These are phyloP conservation scores for Coccomyxa sp. DNA, from an alignment of 139 green algal species.

Conservation along the genomic window DNA sequence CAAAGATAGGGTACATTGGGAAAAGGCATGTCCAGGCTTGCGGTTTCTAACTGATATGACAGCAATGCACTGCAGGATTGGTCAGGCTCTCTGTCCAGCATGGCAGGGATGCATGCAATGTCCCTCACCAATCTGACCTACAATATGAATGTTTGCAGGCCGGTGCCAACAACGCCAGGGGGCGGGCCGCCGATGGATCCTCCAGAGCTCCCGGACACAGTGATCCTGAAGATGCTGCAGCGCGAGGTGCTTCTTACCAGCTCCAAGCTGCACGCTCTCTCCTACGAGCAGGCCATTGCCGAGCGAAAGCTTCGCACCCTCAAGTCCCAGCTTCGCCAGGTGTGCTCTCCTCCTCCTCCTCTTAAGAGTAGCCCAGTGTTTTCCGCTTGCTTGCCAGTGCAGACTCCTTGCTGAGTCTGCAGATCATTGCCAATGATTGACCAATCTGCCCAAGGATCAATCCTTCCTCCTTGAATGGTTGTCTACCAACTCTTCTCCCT, in stretches of 20 bases:
- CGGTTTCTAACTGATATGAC: too few species aligned
- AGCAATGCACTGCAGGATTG: too few species aligned
- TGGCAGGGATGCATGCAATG: background rate
- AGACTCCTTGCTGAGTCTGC: too few species aligned
- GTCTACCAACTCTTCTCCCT: too few species aligned
- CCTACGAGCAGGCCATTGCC: constrained; percentile 53
- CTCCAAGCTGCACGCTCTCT: constrained; percentile 74
- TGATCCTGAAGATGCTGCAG: constrained; percentile 62
- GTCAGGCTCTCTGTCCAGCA: too few species aligned
- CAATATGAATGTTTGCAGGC: background rate
- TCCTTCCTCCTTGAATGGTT: too few species aligned
- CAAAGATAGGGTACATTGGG: too few species aligned
- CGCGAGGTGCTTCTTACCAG: constrained; percentile 73
- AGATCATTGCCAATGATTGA: too few species aligned
- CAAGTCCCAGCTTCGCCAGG: constrained; percentile 61
- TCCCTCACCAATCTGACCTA: background rate
- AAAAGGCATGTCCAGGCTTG: too few species aligned
- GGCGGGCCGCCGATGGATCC: background rate
- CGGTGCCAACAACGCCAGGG: constrained; percentile 8
- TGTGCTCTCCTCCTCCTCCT: constrained; percentile 2
- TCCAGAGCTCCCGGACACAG: constrained; percentile 41
- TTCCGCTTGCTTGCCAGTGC: background rate
- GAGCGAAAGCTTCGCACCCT: constrained; percentile 49
- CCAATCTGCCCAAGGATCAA: too few species aligned
- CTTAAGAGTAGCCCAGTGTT: too few species aligned